These are phyloP conservation scores for Acaromyces ingoldii DNA, from an alignment of 1,284 basidiomycete genomes.

Conservation along the genomic window DNA sequence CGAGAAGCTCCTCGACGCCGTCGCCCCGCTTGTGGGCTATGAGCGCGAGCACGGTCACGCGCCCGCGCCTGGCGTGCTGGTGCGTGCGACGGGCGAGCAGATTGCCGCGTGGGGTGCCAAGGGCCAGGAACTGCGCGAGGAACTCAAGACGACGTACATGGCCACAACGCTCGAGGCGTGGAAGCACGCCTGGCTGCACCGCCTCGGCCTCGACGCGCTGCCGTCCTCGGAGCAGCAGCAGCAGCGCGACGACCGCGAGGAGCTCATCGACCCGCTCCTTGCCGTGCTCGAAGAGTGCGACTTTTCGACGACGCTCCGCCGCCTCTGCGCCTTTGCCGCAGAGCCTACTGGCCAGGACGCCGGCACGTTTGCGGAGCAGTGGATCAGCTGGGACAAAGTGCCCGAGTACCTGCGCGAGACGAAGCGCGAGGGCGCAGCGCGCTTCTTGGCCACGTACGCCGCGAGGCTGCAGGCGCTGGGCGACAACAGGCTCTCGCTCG, in stretches of 20 bases:
- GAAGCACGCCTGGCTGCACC: conserved; percentile 25
- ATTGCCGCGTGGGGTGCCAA: conserved; percentile 27
- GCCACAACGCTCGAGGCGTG: conserved; percentile 32
- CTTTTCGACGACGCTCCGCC: conserved; percentile 31
- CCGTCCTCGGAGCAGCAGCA: conserved; percentile 10
- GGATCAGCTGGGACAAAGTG: conserved; percentile 21
- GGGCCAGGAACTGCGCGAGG: conserved; percentile 19
- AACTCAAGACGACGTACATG: conserved; percentile 26
- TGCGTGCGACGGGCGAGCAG: conserved; percentile 13
- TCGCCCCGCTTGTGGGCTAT: conserved; percentile 27
- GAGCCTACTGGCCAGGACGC: no score
- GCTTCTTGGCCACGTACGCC: conserved; percentile 33
- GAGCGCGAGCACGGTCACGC: conserved; percentile 46
- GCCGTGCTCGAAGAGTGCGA: conserved; percentile 14
- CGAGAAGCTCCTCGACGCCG: conserved; percentile 16
- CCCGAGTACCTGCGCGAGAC: conserved; percentile 16
- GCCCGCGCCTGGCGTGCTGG: conserved; percentile 38
- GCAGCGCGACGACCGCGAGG: conserved; percentile 3
- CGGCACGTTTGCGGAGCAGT: conserved; percentile 22
- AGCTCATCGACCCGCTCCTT: conserved; percentile 17
- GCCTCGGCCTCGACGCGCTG: conserved; percentile 23
- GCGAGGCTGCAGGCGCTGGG: conserved; percentile 22
- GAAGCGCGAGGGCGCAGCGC: conserved; percentile 19
- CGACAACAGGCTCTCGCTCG: background rate
- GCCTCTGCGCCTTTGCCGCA: conserved; percentile 23